These are phyloP conservation scores for Clarkia xantiana DNA, from an alignment of 345 rosid species.

Conservation along the genomic window DNA sequence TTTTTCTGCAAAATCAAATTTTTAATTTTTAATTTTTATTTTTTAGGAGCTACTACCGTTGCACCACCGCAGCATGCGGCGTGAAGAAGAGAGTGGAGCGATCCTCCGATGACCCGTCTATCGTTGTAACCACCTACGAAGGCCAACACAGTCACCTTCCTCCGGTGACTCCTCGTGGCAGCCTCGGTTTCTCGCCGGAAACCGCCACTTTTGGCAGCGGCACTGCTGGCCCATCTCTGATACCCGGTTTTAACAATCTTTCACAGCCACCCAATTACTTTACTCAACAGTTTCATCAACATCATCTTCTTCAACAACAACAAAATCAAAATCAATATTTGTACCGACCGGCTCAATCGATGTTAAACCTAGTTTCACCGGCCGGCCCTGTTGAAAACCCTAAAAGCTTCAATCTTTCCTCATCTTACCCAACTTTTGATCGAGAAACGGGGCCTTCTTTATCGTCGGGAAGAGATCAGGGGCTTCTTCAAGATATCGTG, in stretches of 20 bases:
- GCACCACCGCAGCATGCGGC: slow-evolving; percentile 84
- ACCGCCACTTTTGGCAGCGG: slow-evolving; percentile 12
- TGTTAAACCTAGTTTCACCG: slow-evolving; percentile 10
- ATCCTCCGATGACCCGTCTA: slow-evolving; percentile 61
- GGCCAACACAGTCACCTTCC: slow-evolving; percentile 75
- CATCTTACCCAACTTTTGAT: not conserved
- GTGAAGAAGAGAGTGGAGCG: slow-evolving; percentile 99
- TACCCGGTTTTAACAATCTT: slow-evolving; percentile 16
- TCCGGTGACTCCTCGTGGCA: slow-evolving; percentile 65
- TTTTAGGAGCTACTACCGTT: slow-evolving; percentile 94
- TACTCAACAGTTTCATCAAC: slow-evolving; percentile 23
- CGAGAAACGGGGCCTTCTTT: no score
- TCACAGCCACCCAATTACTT: not conserved
- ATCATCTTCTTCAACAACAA: slow-evolving; percentile 26
- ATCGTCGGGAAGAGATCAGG: slow-evolving; percentile 33
- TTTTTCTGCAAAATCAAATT: not conserved
- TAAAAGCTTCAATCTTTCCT: not conserved
- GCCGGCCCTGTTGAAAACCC: slow-evolving; percentile 1
- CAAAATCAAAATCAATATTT: slow-evolving; percentile 25
- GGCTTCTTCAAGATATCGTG: slow-evolving; percentile 82
- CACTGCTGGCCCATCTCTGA: slow-evolving; percentile 19
- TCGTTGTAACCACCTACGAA: slow-evolving; percentile 90
- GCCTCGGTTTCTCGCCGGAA: slow-evolving; percentile 26
- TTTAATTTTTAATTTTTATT: not conserved
- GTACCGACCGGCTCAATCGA: slow-evolving; percentile 20